Evolutionary conservation across 441 rosid species (phyloP).

Genomic region (Monsonia emarginata): DNA sequence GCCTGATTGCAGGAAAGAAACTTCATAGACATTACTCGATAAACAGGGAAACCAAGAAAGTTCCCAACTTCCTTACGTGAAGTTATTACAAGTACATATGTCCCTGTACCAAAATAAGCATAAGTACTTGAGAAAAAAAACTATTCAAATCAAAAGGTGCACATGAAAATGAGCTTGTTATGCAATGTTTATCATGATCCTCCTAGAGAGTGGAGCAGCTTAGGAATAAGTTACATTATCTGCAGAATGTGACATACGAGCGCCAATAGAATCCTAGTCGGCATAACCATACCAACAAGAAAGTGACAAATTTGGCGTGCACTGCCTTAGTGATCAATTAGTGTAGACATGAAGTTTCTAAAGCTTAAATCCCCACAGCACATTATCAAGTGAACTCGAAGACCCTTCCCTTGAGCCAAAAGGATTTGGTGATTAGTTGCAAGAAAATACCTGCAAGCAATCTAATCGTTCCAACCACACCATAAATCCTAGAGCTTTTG

Average conservation of each 20-base stretch:
- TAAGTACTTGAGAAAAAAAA: constrained; percentile 8
- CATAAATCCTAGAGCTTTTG: constrained; percentile 49
- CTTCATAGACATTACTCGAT: constrained; percentile 55
- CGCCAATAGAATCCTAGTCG: not conserved
- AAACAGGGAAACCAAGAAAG: constrained; percentile 67
- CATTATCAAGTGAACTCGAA: not conserved
- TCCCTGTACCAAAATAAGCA: constrained; percentile 34
- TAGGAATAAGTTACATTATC: not conserved
- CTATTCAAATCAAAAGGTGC: not conserved
- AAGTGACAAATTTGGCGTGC: not conserved
- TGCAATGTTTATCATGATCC: constrained; percentile 3
- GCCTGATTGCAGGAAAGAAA: constrained; percentile 70
- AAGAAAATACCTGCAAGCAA: constrained; percentile 57
- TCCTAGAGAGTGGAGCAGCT: not conserved
- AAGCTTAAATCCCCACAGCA: not conserved
- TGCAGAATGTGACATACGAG: not conserved
- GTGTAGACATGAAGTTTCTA: not conserved
- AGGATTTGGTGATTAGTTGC: not conserved
- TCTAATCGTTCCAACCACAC: constrained; percentile 77
- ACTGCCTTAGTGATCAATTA: not conserved
- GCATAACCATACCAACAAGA: not conserved
- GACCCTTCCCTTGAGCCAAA: not conserved
- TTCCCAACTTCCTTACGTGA: constrained; percentile 59
- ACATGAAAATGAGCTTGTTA: constrained; percentile 2
- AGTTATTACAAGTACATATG: constrained; percentile 65